Percentiles rank a stretch among this genome's conserved stretches.
Evolutionary conservation across 345 rosid species (phyloP).

Genomic region (Erysimum cheiranthoides): DNA sequence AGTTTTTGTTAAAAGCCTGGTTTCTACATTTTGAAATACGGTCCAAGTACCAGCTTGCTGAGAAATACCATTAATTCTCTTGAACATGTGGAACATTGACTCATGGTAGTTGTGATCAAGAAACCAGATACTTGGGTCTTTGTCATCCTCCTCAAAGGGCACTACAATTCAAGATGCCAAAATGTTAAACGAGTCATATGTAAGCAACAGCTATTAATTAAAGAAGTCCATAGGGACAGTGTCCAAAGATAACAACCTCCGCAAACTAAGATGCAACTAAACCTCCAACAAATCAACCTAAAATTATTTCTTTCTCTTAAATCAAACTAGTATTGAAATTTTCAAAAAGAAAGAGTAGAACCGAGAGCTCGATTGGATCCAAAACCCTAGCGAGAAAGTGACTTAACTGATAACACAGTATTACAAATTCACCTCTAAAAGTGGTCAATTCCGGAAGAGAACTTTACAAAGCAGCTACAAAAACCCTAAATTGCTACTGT

Average conservation of each 20-base stretch:
- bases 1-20: not conserved
- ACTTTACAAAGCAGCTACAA: not conserved
- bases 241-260: not conserved
- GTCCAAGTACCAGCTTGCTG: not conserved
- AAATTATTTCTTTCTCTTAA: not conserved
- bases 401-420: not conserved
- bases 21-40: not conserved
- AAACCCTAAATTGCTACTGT: constrained; percentile 21
- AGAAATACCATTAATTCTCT: constrained; percentile 82
- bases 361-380: constrained; percentile 8
- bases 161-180: constrained; percentile 51
- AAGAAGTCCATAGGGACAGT: not conserved
- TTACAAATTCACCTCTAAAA: not conserved
- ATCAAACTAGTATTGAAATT: not conserved
- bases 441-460: not conserved
- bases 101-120: constrained; percentile 92
- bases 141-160: constrained; percentile 93
- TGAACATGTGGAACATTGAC: constrained; percentile 91
- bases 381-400: constrained; percentile 27
- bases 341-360: not conserved
- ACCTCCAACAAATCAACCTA: not conserved
- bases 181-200: constrained; percentile 21
- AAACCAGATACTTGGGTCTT: constrained; percentile 86
- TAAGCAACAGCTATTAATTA: not conserved
- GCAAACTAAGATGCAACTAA: constrained; percentile 13